Conservation (phyloP, 805 yeast species). For the Candida railenensis region DNA sequence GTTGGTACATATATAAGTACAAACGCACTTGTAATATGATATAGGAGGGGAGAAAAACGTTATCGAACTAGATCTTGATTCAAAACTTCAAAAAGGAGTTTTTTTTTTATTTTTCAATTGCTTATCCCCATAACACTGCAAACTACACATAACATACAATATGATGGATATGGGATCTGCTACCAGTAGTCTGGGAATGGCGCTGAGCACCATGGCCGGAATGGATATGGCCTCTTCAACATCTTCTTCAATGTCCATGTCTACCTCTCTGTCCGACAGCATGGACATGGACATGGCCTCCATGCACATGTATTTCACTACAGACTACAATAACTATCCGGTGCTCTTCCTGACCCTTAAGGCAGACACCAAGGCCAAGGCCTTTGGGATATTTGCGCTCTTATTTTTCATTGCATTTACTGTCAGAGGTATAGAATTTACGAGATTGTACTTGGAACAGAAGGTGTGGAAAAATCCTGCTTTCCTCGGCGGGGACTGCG, state of each 20-base stretch:
- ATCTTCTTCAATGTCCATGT: constrained; percentile 5
- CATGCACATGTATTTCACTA: constrained; percentile 62
- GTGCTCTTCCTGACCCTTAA: constrained; percentile 56
- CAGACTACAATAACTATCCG: constrained; percentile 52
- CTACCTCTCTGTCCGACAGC: constrained; percentile 7
- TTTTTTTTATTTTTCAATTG: too few species aligned
- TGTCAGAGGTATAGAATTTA: constrained; percentile 58
- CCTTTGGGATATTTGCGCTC: constrained; percentile 71
- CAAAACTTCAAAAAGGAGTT: too few species aligned
- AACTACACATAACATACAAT: background rate
- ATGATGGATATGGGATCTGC: constrained; percentile 11
- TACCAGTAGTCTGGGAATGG: constrained; percentile 10
- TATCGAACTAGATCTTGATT: too few species aligned
- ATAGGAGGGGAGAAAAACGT: background rate
- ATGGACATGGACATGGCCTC: constrained; percentile 22
- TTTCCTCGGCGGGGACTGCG: constrained; percentile 15
- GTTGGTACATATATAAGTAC: background rate
- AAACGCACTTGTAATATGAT: background rate
- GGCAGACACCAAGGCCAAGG: constrained; percentile 58
- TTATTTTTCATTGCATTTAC: constrained; percentile 58
- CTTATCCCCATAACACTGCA: too few species aligned
- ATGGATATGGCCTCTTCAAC: background rate
- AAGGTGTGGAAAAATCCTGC: constrained; percentile 54
- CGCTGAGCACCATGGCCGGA: background rate
- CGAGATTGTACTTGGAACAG: constrained; percentile 64